Conservation (phyloP, 768 basidiomycete species). For the Rhodotorula babjevae region DNA sequence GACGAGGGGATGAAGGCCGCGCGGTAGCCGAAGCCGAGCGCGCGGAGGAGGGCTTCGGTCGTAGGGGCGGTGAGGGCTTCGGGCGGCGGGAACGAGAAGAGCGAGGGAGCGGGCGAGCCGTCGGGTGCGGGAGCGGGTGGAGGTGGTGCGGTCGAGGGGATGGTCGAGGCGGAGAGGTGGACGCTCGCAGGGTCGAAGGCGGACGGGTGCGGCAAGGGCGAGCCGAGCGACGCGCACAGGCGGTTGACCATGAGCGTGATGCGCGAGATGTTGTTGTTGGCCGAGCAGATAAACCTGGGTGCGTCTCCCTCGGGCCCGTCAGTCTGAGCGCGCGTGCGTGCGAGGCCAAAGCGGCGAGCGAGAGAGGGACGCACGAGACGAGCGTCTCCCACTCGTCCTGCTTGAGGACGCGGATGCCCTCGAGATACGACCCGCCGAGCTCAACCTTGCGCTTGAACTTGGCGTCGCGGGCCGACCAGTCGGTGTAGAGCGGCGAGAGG, state of each 20-base stretch:
- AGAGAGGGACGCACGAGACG: constrained; percentile 63
- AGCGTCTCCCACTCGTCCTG: constrained; percentile 97
- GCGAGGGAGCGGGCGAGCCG: constrained; percentile 34
- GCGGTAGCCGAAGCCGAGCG: constrained; percentile 91
- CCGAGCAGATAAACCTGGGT: constrained; percentile 83
- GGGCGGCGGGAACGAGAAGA: constrained; percentile 84
- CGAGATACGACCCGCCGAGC: constrained; percentile 58
- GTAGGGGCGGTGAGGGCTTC: constrained; percentile 59
- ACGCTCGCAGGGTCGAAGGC: constrained; percentile 11
- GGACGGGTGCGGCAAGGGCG: constrained; percentile 54
- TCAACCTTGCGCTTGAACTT: constrained; percentile 56
- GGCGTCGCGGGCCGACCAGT: constrained; percentile 69
- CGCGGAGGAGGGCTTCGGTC: constrained; percentile 63
- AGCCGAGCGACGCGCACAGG: constrained; percentile 71
- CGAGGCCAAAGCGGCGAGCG: not conserved
- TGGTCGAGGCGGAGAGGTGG: constrained; percentile 62
- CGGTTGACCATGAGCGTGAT: constrained; percentile 89
- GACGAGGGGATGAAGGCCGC: constrained; percentile 82
- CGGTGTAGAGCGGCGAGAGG: constrained; percentile 63
- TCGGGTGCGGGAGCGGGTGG: not conserved
- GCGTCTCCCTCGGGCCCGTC: constrained; percentile 2
- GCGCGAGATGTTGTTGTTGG: constrained; percentile 91
- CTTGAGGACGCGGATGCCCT: constrained; percentile 75
- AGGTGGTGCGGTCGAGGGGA: constrained; percentile 53
- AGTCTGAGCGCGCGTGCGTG: not conserved